These are phyloP conservation scores for Phytophthora sojae DNA, from an alignment of 352 stramenopile species.

Conservation along the genomic window DNA sequence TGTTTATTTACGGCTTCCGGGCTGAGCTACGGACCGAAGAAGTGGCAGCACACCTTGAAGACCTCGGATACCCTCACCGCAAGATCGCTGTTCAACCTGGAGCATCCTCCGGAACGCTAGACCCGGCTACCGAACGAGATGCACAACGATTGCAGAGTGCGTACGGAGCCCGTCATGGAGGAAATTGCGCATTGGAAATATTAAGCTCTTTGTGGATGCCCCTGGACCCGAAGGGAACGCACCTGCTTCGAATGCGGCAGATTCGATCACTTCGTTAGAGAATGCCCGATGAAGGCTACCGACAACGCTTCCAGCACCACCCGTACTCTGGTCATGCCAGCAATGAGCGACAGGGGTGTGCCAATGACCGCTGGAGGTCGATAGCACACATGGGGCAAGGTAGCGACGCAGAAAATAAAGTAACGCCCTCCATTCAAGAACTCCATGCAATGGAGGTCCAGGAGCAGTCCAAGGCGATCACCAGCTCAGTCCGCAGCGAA, in stretches of 20 bases:
- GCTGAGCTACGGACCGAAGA: background rate
- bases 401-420: background rate
- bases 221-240: too few relatives aligned
- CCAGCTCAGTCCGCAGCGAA: background rate
- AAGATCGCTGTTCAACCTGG: too few relatives aligned
- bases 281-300: background rate
- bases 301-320: background rate
- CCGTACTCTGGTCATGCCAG: background rate
- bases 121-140: too few relatives aligned
- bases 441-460: background rate
- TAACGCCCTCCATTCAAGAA: background rate
- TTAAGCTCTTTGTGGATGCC: too few relatives aligned
- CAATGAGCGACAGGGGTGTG: background rate
- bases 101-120: too few relatives aligned
- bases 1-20: background rate
- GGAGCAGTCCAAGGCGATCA: background rate
- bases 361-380: background rate
- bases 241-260: background rate
- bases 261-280: background rate
- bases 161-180: too few relatives aligned
- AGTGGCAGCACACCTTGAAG: background rate
- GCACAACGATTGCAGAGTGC: too few relatives aligned
- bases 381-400: background rate
- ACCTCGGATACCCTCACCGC: too few relatives aligned
- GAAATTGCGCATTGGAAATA: too few relatives aligned